Base-by-base conservation (phyloP, 2,329 filamentous ascomycete genomes). In the Apiospora sp. region DNA sequence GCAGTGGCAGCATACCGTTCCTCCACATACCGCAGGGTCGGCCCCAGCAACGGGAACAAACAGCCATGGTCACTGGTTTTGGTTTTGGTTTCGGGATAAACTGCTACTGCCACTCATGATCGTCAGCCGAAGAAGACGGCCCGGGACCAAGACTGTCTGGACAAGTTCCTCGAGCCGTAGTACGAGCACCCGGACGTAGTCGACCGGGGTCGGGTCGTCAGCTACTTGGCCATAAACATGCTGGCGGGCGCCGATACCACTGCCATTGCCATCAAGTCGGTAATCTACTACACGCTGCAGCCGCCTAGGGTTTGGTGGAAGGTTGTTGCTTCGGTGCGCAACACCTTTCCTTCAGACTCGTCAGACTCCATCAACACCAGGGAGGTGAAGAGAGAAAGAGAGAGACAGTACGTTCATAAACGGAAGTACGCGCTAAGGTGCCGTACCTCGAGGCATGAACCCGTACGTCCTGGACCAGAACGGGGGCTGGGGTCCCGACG, bases 401-500 rank as follows among this genome's bases (percentile, higher is more conserved):
- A n/a, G n/a, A n/a, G n/a, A 37, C 19, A 6, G 5, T 13, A 14
- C 34, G 19, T 37, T 30, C 34, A 34, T 27, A 67, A 14, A 16
- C 61, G 1, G 22, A 44, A 16, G 22, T 22, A 14, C 34, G 61
- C 24, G 19, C 61, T 13, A 30, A 71, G 34, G 54, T 74, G 41
- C 73, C 71, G 70, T 81, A 86, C 73, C 80, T 87, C 8, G 78
- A 82, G 46, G 79, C 5, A 79, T 81, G 44, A 80, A 79, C 67
- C 76, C 79, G 5, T 80, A 75, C 74, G 78, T 81, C 30, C 72
- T 80, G 1, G 74, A 77, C 16, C 72, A 69, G 41, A 81, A 86
- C 72, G 75, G 72, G 0, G 75, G 83, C 6, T 86, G 84, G 71
- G 85, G 83, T 1, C 75, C 79, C 0, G 83, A 86, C 73, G 80